Base-by-base conservation (phyloP, 2,329 filamentous ascomycete species). In the Neurospora crassa region DNA sequence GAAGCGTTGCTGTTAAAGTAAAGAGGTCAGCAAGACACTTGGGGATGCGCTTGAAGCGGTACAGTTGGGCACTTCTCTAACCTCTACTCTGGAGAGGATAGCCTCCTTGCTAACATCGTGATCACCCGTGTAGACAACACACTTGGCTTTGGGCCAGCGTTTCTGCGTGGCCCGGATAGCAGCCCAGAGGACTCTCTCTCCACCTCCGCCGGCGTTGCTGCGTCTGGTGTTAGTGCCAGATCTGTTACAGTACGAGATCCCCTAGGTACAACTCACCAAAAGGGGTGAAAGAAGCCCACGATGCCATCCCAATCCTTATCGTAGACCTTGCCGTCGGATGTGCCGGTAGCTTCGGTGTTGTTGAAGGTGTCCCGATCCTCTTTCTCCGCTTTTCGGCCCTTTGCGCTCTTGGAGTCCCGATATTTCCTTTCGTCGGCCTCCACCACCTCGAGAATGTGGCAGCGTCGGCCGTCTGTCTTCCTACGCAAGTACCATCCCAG, bases 241-340 rank as follows among this genome's bases (percentile, higher is more conserved):
- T 41, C 2, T 14, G 14, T 18, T 14, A 16, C 1, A 63, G 24
- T 1, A 18, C n/a, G 8, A 10, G 6, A 12, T n/a, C 7, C 5
- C 10, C 5, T 43, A 20, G 3, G 10, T 1, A n/a, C n/a, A 71
- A 78, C 86, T 74, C 84, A 95, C 92, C 96, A 98, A 80, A 97
- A 99, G 1, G 96, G 96, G 80, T 99, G 96, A 79, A 99, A 97
- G 86, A 99, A 98, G 67, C 93, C 96, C 74, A 98, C 89, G 70
- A 97, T 89, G 41, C 94, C 94, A 73, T 90, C 85, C 92, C 92
- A 97, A 67, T 91, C 86, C 75, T 86, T 83, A 72, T 86, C 84
- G 53, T 34, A 37, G 12, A 79, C 81, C 70, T 81, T 81, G 72
- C 79, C 77, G 79, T 80, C 74, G 79, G 83, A 76, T 16, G 77